phyloP scores from a whole-genome alignment of 73 alveolate species.

The Paramecium octaurelia region DNA sequence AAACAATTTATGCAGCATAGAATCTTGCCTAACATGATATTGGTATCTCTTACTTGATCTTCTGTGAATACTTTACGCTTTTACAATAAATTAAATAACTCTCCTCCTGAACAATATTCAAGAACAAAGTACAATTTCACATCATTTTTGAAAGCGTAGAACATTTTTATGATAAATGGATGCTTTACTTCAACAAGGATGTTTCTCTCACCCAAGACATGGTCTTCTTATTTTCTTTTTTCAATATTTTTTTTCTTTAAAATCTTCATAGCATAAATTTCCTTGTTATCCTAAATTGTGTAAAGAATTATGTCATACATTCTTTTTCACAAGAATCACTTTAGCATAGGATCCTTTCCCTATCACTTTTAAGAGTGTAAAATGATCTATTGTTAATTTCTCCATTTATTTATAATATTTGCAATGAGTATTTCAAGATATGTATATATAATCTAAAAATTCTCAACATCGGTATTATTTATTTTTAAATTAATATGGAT shows the following conservation, averaged over 20 bases:
- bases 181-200: conserved; percentile 77
- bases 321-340: conserved; percentile 83
- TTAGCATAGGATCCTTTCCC: conserved; percentile 96
- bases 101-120: conserved; percentile 97
- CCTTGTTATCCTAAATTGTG: conserved; percentile 53
- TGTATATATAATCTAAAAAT: neutral
- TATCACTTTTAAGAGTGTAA: conserved; percentile 74
- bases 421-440: neutral
- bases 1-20: conserved; percentile 58
- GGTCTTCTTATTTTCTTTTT: conserved; percentile 82
- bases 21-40: conserved; percentile 43
- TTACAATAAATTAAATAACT: conserved; percentile 77
- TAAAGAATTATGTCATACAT: neutral
- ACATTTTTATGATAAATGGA: conserved; percentile 84
- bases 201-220: conserved; percentile 81
- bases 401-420: neutral
- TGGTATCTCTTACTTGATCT: neutral
- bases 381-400: conserved; percentile 79
- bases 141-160: conserved; percentile 88
- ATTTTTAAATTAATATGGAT: conserved; percentile 55
- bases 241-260: conserved; percentile 80
- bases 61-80: conserved; percentile 55
- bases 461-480: neutral
- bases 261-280: conserved; percentile 89
- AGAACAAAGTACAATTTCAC: conserved; percentile 90